phyloP scores from a whole-genome alignment of 2,329 filamentous ascomycete species.

The Botrytis tulipae region DNA sequence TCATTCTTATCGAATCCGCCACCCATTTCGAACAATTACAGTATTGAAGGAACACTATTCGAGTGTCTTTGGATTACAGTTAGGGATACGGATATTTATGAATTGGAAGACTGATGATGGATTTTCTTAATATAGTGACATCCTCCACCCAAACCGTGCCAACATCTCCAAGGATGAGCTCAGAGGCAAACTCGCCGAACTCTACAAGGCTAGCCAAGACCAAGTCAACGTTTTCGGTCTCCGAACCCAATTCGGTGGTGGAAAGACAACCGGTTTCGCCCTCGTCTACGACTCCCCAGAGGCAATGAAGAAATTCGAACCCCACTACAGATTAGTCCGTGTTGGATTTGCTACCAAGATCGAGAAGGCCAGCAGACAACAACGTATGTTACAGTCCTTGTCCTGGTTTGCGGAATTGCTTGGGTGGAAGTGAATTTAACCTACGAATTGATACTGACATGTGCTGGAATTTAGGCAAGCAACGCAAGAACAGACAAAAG shows the following conservation, averaged over 20 bases:
- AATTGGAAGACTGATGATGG: slow-evolving; percentile 27
- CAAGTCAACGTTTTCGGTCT: slow-evolving; percentile 98
- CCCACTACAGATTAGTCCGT: slow-evolving; percentile 92
- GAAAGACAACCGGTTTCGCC: slow-evolving; percentile 98
- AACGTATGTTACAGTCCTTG: slow-evolving; percentile 70
- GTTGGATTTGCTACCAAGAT: slow-evolving; percentile 90
- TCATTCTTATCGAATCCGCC: slow-evolving; percentile 25
- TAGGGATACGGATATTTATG: slow-evolving; percentile 17
- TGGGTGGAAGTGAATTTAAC: not conserved
- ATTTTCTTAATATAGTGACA: slow-evolving; percentile 69
- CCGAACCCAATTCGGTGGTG: slow-evolving; percentile 97
- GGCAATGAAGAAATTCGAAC: slow-evolving; percentile 99
- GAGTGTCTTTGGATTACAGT: not conserved
- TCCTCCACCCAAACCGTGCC: slow-evolving; percentile 97
- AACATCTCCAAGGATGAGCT: slow-evolving; percentile 99
- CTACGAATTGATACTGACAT: slow-evolving; percentile 29
- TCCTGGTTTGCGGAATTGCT: slow-evolving; percentile 5
- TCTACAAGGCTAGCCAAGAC: slow-evolving; percentile 99
- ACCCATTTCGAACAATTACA: slow-evolving; percentile 13
- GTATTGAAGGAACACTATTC: not conserved
- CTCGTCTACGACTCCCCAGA: slow-evolving; percentile 98
- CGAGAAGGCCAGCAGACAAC: slow-evolving; percentile 97
- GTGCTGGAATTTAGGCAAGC: slow-evolving; percentile 73
- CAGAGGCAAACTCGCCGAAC: slow-evolving; percentile 85
- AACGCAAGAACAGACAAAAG: slow-evolving; percentile 99